phyloP scores from a whole-genome alignment of 495 filamentous ascomycete species.

The Podospora fimiseda region DNA sequence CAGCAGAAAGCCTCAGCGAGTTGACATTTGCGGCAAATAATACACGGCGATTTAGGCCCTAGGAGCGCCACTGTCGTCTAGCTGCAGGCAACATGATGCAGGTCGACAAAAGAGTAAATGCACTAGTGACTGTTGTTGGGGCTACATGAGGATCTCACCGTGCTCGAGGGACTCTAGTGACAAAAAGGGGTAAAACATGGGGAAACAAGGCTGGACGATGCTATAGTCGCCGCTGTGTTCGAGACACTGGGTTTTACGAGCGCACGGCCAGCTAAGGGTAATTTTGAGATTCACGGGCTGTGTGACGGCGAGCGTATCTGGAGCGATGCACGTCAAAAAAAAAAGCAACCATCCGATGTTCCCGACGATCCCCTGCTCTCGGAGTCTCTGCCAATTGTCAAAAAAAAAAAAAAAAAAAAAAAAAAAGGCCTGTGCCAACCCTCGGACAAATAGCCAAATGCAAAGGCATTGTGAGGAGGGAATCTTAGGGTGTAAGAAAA shows the following conservation, averaged over 20 bases:
- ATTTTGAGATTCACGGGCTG: constrained; percentile 6
- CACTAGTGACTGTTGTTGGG: not conserved
- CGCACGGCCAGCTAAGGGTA: too few relatives aligned
- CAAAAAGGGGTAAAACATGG: not conserved
- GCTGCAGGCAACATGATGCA: constrained; percentile 19
- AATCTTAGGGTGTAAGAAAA: too few relatives aligned
- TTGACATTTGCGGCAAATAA: constrained; percentile 9
- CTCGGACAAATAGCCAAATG: too few relatives aligned
- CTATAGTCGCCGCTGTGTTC: too few relatives aligned
- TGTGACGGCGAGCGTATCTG: constrained; percentile 2
- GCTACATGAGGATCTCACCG: not conserved
- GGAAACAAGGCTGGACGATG: too few relatives aligned
- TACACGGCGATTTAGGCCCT: not conserved
- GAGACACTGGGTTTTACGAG: too few relatives aligned
- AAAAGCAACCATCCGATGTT: not conserved
- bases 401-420: too few relatives aligned
- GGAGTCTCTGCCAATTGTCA: not conserved
- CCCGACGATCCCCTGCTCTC: not conserved
- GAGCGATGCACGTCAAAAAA: constrained; percentile 2
- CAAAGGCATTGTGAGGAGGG: too few relatives aligned
- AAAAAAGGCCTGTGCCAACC: too few relatives aligned
- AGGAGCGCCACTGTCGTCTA: constrained; percentile 20
- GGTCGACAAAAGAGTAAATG: constrained; percentile 21
- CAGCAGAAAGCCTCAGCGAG: not conserved
- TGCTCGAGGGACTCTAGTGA: not conserved